phyloP scores from a whole-genome alignment of 768 basidiomycete species.

The Mycena rosella region DNA sequence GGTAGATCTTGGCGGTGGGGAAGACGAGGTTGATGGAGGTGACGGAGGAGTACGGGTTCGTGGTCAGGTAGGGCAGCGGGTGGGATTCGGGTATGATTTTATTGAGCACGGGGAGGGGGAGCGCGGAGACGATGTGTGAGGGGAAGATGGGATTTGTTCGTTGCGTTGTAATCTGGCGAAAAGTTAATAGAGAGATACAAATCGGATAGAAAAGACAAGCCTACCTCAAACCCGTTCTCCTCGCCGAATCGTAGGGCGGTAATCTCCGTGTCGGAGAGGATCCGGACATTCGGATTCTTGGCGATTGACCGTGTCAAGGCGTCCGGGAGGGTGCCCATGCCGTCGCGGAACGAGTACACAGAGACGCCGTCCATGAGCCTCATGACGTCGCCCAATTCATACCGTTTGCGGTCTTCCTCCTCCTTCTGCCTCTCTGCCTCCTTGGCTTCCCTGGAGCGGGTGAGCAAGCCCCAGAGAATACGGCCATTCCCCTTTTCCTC shows the following conservation, averaged over 20 bases:
- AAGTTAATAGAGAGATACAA: neutral
- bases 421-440: constrained; percentile 30
- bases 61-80: constrained; percentile 71
- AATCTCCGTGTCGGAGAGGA: constrained; percentile 61
- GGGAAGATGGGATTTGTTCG: constrained; percentile 52
- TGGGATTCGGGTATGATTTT: constrained; percentile 54
- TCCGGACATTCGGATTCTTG: constrained; percentile 66
- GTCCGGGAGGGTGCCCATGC: constrained; percentile 75
- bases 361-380: constrained; percentile 69
- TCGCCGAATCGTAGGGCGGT: constrained; percentile 49
- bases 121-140: constrained; percentile 82
- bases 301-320: constrained; percentile 65
- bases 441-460: constrained; percentile 36
- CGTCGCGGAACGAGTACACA: constrained; percentile 86
- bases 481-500: constrained; percentile 79
- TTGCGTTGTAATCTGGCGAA: constrained; percentile 48
- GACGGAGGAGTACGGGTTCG: constrained; percentile 84
- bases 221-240: constrained; percentile 61
- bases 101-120: constrained; percentile 72
- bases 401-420: constrained; percentile 44
- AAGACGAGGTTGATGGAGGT: constrained; percentile 93
- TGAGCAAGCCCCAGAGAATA: constrained; percentile 70
- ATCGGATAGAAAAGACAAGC: constrained; percentile 23
- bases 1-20: constrained; percentile 71
- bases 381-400: constrained; percentile 63